phyloP scores from a whole-genome alignment of 2,329 filamentous ascomycete genomes.

The Neoscytalidium dimidiatum region DNA sequence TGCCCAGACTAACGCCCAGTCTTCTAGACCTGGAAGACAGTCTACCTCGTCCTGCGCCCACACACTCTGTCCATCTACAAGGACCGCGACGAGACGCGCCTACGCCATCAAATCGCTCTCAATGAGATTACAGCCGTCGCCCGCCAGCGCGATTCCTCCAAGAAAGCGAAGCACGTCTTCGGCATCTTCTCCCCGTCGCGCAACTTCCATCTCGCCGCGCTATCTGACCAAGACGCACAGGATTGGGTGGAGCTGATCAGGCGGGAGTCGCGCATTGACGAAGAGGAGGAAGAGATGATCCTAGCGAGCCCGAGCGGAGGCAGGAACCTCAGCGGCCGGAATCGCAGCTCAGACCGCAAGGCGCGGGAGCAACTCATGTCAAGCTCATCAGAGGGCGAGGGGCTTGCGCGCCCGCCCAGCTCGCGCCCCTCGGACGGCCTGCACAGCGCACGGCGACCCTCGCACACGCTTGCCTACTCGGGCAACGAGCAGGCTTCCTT shows the following conservation, averaged over 20 bases:
- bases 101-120: slow-evolving; percentile 84
- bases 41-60: slow-evolving; percentile 86
- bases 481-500: slow-evolving; percentile 72
- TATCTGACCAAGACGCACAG: slow-evolving; percentile 71
- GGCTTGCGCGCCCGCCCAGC: slow-evolving; percentile 27
- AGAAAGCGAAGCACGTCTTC: slow-evolving; percentile 84
- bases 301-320: slow-evolving; percentile 65
- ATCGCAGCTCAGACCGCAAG: slow-evolving; percentile 7
- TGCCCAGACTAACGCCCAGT: slow-evolving; percentile 20
- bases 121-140: slow-evolving; percentile 91
- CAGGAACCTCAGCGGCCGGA: background rate
- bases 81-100: slow-evolving; percentile 82
- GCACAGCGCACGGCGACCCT: slow-evolving; percentile 54
- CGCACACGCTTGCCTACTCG: slow-evolving; percentile 64
- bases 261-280: slow-evolving; percentile 77
- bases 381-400: slow-evolving; percentile 50
- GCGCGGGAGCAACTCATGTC: slow-evolving; percentile 35
- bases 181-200: slow-evolving; percentile 87
- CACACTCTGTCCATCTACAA: slow-evolving; percentile 93
- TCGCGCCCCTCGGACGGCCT: slow-evolving; percentile 32
- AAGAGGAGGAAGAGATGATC: slow-evolving; percentile 83
- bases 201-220: slow-evolving; percentile 87
- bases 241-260: slow-evolving; percentile 86
- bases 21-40: slow-evolving; percentile 82
- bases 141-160: slow-evolving; percentile 83